These are phyloP conservation scores for Candida anglica DNA, from an alignment of 805 yeast species.

Conservation along the genomic window DNA sequence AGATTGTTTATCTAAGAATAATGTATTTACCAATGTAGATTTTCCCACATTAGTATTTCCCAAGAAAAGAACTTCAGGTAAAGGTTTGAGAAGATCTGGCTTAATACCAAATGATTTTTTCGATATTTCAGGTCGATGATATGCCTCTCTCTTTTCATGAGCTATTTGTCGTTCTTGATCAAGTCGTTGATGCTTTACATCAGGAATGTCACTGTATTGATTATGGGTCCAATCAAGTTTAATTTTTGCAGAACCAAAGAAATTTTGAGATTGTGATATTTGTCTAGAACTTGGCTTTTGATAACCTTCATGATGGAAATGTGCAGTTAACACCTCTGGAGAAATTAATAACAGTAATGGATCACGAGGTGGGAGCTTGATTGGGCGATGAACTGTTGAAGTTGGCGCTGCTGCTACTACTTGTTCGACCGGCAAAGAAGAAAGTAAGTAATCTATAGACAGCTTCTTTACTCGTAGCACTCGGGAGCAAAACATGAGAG, in stretches of 20 bases:
- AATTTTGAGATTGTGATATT: conserved; percentile 18
- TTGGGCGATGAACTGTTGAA: no score
- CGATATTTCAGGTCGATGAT: conserved; percentile 15
- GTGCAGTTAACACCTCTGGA: conserved; percentile 18
- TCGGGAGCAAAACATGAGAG: neutral
- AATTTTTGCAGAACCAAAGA: conserved; percentile 44
- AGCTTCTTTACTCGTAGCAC: conserved; percentile 5
- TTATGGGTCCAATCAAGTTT: conserved; percentile 60
- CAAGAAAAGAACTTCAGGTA: conserved; percentile 71
- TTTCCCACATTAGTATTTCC: conserved; percentile 90
- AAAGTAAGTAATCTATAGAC: conserved; percentile 1
- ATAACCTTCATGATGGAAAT: conserved; percentile 14
- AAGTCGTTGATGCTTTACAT: conserved; percentile 34
- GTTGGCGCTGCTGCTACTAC: no score
- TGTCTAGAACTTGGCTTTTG: conserved; percentile 9
- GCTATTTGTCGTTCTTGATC: no score
- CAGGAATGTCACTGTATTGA: conserved; percentile 54
- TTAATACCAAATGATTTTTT: conserved; percentile 26
- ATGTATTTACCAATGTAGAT: conserved; percentile 65
- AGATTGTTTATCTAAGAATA: conserved; percentile 38
- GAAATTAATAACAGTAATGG: conserved; percentile 12
- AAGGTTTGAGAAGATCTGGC: conserved; percentile 26
- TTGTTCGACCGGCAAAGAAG: conserved; percentile 1
- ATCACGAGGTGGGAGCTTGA: conserved; percentile 6
- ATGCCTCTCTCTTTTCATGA: no score